Percentiles rank a stretch among this genome's conserved stretches.
Evolutionary conservation across 176 grass and related monocot genomes (phyloP).

Genomic region (Oryza australiensis): DNA sequence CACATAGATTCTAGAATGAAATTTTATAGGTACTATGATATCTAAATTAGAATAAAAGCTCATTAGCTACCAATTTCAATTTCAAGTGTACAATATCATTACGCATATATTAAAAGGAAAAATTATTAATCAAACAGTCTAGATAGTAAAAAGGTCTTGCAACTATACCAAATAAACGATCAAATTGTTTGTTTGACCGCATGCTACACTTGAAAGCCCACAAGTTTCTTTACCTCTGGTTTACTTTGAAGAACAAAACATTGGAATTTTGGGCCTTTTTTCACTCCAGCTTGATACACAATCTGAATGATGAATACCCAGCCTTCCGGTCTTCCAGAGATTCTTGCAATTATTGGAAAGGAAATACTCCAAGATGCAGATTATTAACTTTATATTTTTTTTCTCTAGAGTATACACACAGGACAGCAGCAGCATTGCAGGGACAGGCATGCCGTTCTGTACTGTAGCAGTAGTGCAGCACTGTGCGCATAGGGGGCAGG

Average conservation of each 20-base stretch:
- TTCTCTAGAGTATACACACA: conserved; percentile 20
- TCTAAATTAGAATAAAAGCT: too few species aligned
- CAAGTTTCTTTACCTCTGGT: not conserved
- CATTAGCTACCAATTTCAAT: too few species aligned
- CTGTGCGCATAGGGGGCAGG: conserved; percentile 10
- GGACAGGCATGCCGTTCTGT: conserved; percentile 36
- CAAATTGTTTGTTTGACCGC: too few species aligned
- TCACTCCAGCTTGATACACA: not conserved
- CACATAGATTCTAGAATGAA: too few species aligned
- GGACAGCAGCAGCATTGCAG: conserved; percentile 11
- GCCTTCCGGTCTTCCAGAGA: not conserved
- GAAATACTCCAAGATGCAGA: not conserved
- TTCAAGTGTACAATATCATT: too few species aligned
- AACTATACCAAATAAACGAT: too few species aligned
- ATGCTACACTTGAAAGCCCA: not conserved
- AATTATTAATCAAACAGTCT: not conserved
- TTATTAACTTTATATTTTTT: conserved; percentile 27
- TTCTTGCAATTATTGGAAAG: conserved; percentile 25
- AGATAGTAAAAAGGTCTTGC: not conserved
- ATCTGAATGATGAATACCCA: not conserved
- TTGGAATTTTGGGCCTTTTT: not conserved
- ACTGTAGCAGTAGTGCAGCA: conserved; percentile 28
- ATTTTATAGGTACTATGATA: too few species aligned
- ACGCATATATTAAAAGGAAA: too few species aligned
- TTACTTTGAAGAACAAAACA: not conserved